Conservation (phyloP, 176 grass and related monocot genomes). For the Hordeum vulgare region DNA sequence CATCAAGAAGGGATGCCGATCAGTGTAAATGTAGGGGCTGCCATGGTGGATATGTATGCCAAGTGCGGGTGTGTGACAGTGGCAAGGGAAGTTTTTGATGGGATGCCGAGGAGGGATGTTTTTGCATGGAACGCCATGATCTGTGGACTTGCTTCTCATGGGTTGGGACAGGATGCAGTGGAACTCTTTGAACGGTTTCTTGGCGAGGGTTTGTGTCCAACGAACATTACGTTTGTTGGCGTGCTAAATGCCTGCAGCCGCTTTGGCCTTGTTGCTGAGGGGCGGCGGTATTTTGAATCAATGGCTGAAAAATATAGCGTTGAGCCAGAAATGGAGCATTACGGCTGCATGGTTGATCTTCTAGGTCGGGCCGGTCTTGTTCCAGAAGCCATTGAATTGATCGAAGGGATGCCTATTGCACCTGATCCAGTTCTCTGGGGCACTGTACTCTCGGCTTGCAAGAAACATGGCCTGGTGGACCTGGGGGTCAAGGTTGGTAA, state of each 20-base stretch:
- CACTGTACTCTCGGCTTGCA: conserved; percentile 58
- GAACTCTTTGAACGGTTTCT: conserved; percentile 51
- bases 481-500: conserved; percentile 50
- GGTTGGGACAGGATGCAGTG: conserved; percentile 38
- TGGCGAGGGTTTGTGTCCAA: conserved; percentile 28
- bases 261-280: conserved; percentile 47
- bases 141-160: conserved; percentile 55
- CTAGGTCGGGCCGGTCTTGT: conserved; percentile 54
- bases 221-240: conserved; percentile 64
- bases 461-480: conserved; percentile 50
- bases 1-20: not conserved
- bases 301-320: conserved; percentile 52
- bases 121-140: conserved; percentile 74
- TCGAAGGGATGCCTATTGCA: conserved; percentile 46
- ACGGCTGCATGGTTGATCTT: conserved; percentile 71
- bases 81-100: conserved; percentile 43
- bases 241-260: conserved; percentile 67
- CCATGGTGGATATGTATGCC: conserved; percentile 67
- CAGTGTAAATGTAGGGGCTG: conserved; percentile 31
- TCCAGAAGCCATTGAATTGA: conserved; percentile 52
- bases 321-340: conserved; percentile 67
- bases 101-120: conserved; percentile 37
- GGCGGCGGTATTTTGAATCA: conserved; percentile 35
- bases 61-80: conserved; percentile 46
- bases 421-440: conserved; percentile 70